Percentiles rank a stretch among this genome's conserved stretches.
Conservation (phyloP, 352 stramenopile genomes). For the Globisporangium heterothallicum region DNA sequence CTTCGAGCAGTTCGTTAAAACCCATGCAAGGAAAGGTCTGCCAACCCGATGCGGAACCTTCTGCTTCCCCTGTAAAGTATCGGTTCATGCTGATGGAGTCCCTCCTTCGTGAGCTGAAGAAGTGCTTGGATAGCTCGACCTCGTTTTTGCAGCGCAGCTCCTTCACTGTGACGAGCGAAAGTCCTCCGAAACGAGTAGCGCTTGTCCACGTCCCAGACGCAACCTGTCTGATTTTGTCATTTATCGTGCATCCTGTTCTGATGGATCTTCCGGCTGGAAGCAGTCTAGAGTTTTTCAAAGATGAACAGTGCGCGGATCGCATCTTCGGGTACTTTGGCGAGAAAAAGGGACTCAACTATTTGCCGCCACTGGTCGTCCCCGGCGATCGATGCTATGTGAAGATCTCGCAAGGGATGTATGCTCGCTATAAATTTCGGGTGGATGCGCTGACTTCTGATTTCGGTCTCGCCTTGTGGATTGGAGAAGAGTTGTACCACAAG, state of each 20-base stretch:
- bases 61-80: constrained; percentile 36
- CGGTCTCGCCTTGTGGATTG: constrained; percentile 67
- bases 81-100: constrained; percentile 60
- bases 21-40: constrained; percentile 24
- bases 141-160: constrained; percentile 41
- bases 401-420: constrained; percentile 54
- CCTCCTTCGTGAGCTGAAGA: constrained; percentile 46
- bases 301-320: constrained; percentile 51
- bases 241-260: constrained; percentile 67
- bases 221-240: constrained; percentile 72
- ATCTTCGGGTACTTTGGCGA: constrained; percentile 77
- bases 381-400: constrained; percentile 63
- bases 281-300: constrained; percentile 65
- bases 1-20: constrained; percentile 15
- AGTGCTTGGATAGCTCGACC: constrained; percentile 40
- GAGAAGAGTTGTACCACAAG: constrained; percentile 61
- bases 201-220: constrained; percentile 55
- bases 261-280: constrained; percentile 73
- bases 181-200: constrained; percentile 54
- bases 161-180: constrained; percentile 65
- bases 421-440: constrained; percentile 78
- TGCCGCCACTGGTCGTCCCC: constrained; percentile 53
- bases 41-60: constrained; percentile 23
- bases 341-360: constrained; percentile 59
- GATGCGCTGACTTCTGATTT: constrained; percentile 64